A percentile compares a stretch with the other conserved stretches of the same genome.
These are phyloP conservation scores for Aspergillus niger DNA, from an alignment of 2,329 filamentous ascomycete species.

Conservation along the genomic window DNA sequence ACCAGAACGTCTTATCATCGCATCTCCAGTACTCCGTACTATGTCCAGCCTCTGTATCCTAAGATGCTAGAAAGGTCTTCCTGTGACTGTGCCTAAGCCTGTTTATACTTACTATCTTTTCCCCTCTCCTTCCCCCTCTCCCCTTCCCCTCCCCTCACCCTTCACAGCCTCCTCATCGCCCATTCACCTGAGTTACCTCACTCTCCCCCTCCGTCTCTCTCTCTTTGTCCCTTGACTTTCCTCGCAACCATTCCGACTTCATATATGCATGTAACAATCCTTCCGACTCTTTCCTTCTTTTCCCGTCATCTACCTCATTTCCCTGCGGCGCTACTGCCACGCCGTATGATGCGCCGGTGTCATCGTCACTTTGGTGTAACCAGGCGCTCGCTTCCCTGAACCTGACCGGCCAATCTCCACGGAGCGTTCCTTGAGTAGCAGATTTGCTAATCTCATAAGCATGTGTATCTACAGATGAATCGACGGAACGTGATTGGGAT, in stretches of 20 bases:
- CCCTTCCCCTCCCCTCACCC: neutral
- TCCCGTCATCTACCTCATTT: slow-evolving; percentile 22
- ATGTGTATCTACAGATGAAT: slow-evolving; percentile 45
- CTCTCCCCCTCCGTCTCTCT: slow-evolving; percentile 8
- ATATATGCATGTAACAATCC: slow-evolving; percentile 25
- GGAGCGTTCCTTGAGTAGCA: slow-evolving; percentile 33
- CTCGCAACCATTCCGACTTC: slow-evolving; percentile 17
- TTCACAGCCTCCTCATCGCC: slow-evolving; percentile 1
- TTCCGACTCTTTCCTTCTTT: slow-evolving; percentile 16
- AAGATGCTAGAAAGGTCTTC: slow-evolving; percentile 23
- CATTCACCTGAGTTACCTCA: neutral
- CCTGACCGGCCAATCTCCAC: slow-evolving; percentile 32
- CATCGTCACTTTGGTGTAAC: slow-evolving; percentile 42
- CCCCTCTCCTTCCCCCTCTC: slow-evolving; percentile 2
- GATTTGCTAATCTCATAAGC: slow-evolving; percentile 38
- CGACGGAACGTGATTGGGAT: slow-evolving; percentile 38
- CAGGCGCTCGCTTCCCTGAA: slow-evolving; percentile 30
- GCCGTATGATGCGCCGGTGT: slow-evolving; percentile 40
- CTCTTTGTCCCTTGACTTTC: slow-evolving; percentile 11
- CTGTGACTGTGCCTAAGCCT: slow-evolving; percentile 28
- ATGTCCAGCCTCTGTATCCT: slow-evolving; percentile 25
- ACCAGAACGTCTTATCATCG: slow-evolving; percentile 23
- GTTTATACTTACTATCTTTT: slow-evolving; percentile 24
- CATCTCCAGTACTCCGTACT: slow-evolving; percentile 25
- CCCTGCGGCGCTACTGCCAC: slow-evolving; percentile 32